phyloP scores from a whole-genome alignment of 1,284 basidiomycete species.

The Trichosporon sp. region DNA sequence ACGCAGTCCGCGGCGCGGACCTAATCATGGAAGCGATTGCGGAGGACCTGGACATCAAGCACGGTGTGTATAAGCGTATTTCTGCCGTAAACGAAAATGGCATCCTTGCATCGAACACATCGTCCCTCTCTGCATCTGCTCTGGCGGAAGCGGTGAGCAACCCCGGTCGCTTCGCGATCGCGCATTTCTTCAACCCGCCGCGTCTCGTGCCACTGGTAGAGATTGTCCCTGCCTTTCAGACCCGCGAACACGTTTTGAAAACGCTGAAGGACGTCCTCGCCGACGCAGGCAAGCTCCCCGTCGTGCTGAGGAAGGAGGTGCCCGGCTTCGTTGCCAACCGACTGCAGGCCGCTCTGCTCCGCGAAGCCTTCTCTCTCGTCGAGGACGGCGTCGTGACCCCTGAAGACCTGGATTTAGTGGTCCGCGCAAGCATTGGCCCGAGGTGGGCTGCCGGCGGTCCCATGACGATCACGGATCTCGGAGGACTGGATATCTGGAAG shows the following conservation, averaged over 20 bases:
- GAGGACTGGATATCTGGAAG: slow-evolving; percentile 28
- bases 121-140: slow-evolving; percentile 18
- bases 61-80: slow-evolving; percentile 20
- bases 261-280: slow-evolving; percentile 17
- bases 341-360: slow-evolving; percentile 28
- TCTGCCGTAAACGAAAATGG: slow-evolving; percentile 18
- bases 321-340: slow-evolving; percentile 32
- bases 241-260: slow-evolving; percentile 12
- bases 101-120: slow-evolving; percentile 29
- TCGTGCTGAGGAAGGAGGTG: slow-evolving; percentile 22
- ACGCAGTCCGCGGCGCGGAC: slow-evolving; percentile 21
- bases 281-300: slow-evolving; percentile 26
- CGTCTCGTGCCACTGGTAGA: slow-evolving; percentile 28
- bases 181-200: slow-evolving; percentile 31
- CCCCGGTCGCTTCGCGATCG: slow-evolving; percentile 26
- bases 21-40: slow-evolving; percentile 29
- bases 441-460: slow-evolving; percentile 30
- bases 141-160: slow-evolving; percentile 14
- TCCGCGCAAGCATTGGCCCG: slow-evolving; percentile 23
- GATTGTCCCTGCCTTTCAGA: slow-evolving; percentile 13
- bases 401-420: slow-evolving; percentile 28
- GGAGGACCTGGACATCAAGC: slow-evolving; percentile 25
- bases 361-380: slow-evolving; percentile 27
- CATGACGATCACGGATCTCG: slow-evolving; percentile 27
- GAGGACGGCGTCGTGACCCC: slow-evolving; percentile 26